Evolutionary conservation across 192 early-diverging fungal species (phyloP).

Genomic region (Piromyces finnis): DNA sequence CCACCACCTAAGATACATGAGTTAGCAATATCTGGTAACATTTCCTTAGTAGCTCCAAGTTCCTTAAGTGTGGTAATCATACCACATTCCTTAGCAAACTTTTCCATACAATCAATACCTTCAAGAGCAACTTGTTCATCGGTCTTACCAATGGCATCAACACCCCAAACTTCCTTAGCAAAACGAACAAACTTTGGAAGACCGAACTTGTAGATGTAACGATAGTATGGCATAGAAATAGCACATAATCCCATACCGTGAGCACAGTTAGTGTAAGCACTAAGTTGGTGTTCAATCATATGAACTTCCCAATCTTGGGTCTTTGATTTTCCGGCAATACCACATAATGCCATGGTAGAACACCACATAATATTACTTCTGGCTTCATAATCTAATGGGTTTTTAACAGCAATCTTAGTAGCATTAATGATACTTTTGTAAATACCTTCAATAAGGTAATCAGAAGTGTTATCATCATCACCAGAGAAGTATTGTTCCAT

Average conservation of each 20-base stretch:
- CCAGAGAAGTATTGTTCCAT: background rate
- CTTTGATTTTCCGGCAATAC: background rate
- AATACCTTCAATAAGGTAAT: background rate
- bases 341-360: background rate
- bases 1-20: background rate
- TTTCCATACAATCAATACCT: background rate
- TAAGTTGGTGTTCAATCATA: background rate
- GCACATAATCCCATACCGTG: background rate
- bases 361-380: background rate
- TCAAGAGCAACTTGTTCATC: background rate
- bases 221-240: background rate
- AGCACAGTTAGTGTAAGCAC: background rate
- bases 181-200: background rate
- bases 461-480: background rate
- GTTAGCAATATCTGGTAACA: background rate
- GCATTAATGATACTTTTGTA: background rate
- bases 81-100: background rate
- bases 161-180: background rate
- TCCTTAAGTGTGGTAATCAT: background rate
- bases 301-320: background rate
- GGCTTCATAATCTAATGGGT: background rate
- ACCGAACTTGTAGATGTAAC: background rate
- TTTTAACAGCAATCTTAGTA: background rate
- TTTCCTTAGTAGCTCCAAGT: no score
- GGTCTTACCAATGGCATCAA: background rate